Base-by-base conservation (phyloP, 208 protist species). In the Sergeia podlipaevii region DNA sequence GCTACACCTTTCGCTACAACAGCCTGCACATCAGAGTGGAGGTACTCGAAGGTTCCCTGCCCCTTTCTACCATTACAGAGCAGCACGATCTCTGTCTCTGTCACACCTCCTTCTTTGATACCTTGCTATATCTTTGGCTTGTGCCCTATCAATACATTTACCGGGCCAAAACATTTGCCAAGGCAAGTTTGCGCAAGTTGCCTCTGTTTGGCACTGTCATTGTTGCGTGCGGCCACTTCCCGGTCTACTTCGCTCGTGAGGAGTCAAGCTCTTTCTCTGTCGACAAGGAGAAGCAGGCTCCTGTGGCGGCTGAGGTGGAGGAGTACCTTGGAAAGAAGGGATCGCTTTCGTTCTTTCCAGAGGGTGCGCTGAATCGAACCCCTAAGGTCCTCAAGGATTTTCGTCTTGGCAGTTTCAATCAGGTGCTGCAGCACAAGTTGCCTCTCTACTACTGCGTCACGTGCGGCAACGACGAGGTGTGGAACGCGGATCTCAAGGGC, bases 81-180 rank as follows among this genome's bases (percentile, higher is more conserved):
- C 65, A 73, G 33, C 74, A 87, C 55, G 70, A 74, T 37, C 44
- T 93, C 2, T 85, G 84, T 46, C 51, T 91, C 23, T 85, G 76
- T 51, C 89, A 96, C 77, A 79, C 85, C 7, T 90, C 79, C 41
- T 93, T 91, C 77, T 93, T 91, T 30, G 89, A 96, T 68, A 83
- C 74, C 0, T 28, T 94, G 17, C 58, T 93, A 8, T 89, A 77
- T 54, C 53, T 89, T 11, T 79, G 70, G 70, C 56, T 70, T 4
- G 72, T 70, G 23, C 77, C 85, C 2, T 69, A 72, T 32, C 20
- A 38, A 2, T 85, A 77, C 67, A 74, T 93, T 18, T 66, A 56
- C 36, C 70, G 49, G 8, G 64, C 63, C 39, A 85, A 83, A 56
- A 83, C 85, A 2, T 86, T 93, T 46, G 73, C 70, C 29, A 94